Percentiles rank a stretch among this genome's conserved stretches.
phyloP scores from a whole-genome alignment of 2,329 filamentous ascomycete genomes.

The Coniella lustricola region DNA sequence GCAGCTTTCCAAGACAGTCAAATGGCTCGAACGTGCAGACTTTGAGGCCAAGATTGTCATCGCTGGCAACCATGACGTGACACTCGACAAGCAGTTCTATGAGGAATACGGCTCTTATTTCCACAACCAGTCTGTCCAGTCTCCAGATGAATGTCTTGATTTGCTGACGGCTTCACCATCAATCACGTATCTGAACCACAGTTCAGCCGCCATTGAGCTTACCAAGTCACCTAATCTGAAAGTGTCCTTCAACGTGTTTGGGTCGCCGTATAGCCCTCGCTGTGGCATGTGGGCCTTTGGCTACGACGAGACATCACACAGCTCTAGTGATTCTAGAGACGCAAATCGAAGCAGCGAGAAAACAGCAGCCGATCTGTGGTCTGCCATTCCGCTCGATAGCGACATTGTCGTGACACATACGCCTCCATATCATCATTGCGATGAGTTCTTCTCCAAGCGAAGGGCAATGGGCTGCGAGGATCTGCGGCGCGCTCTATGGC shows the following conservation, averaged over 20 bases:
- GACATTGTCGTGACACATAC: slow-evolving; percentile 68
- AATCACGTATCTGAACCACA: slow-evolving; percentile 60
- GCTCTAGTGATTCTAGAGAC: neutral
- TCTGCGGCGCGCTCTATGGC: slow-evolving; percentile 49
- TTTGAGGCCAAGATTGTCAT: slow-evolving; percentile 67
- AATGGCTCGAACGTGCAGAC: slow-evolving; percentile 60
- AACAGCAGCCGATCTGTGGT: slow-evolving; percentile 43
- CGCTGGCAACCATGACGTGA: slow-evolving; percentile 70
- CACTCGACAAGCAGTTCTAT: slow-evolving; percentile 60
- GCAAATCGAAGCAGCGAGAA: slow-evolving; percentile 1
- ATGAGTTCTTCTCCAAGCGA: slow-evolving; percentile 34
- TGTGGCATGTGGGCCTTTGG: slow-evolving; percentile 60
- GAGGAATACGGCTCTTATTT: slow-evolving; percentile 43
- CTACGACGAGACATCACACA: slow-evolving; percentile 34
- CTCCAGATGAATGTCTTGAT: slow-evolving; percentile 43
- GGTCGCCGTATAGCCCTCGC: slow-evolving; percentile 59
- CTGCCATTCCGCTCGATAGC: slow-evolving; percentile 49
- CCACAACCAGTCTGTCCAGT: slow-evolving; percentile 50
- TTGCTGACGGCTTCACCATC: slow-evolving; percentile 47
- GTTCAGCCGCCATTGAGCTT: slow-evolving; percentile 47
- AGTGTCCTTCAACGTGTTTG: slow-evolving; percentile 61
- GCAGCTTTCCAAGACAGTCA: slow-evolving; percentile 51
- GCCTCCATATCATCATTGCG: slow-evolving; percentile 54
- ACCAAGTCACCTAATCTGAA: slow-evolving; percentile 44
- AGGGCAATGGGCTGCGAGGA: slow-evolving; percentile 51